A percentile compares a stretch with the other conserved stretches of the same genome.
These are phyloP conservation scores for Rosa chinensis DNA, from an alignment of 306 rosid species.

Conservation along the genomic window DNA sequence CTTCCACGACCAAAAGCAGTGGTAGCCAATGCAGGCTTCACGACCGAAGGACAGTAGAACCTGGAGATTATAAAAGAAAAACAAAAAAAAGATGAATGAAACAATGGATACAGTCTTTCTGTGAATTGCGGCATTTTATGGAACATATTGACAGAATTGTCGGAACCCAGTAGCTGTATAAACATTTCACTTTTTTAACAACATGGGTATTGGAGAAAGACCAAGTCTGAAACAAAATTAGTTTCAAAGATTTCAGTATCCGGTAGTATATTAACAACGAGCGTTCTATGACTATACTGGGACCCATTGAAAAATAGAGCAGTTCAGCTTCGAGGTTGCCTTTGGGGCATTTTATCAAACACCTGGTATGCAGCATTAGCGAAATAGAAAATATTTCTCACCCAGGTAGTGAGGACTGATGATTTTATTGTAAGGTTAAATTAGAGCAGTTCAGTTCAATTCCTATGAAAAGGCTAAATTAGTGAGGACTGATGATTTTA, in stretches of 20 bases:
- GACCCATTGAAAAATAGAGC: no score
- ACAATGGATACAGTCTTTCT: background rate
- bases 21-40: background rate
- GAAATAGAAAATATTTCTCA: background rate
- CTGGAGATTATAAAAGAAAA: conserved; percentile 2
- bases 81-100: background rate
- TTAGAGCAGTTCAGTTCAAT: background rate
- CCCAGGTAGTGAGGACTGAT: no score
- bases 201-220: background rate
- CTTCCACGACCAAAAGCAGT: conserved; percentile 18
- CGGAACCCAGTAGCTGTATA: background rate
- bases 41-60: background rate
- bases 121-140: conserved; percentile 17
- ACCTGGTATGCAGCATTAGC: background rate
- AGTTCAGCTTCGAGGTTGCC: background rate
- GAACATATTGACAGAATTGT: conserved; percentile 5
- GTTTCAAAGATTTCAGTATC: background rate
- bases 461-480: no score
- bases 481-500: no score
- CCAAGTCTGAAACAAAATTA: background rate
- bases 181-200: background rate
- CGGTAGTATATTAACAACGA: background rate
- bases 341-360: conserved; percentile 1
- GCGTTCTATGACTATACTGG: background rate
- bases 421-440: no score